These are phyloP conservation scores for Xylaria telfairii DNA, from an alignment of 495 filamentous ascomycete genomes.

Conservation along the genomic window DNA sequence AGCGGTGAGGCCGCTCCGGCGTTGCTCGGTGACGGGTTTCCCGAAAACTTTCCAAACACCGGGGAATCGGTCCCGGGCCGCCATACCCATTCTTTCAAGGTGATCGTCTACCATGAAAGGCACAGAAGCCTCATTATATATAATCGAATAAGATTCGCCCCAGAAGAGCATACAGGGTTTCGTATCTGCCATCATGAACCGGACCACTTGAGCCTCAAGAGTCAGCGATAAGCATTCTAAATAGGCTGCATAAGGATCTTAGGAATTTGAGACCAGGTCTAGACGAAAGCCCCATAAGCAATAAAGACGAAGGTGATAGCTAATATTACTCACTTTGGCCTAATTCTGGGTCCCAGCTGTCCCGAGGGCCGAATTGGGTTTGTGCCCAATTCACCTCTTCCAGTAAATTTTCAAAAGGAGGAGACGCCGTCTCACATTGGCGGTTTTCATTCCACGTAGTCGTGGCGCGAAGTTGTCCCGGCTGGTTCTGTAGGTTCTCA, in stretches of 20 bases:
- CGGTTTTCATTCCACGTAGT: neutral
- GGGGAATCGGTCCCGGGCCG: constrained; percentile 45
- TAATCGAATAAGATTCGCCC: constrained; percentile 49
- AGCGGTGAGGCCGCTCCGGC: constrained; percentile 30
- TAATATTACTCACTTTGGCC: neutral
- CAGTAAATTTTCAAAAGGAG: neutral
- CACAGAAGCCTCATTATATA: constrained; percentile 55
- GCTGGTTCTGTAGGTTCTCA: neutral
- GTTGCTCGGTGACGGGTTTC: constrained; percentile 36
- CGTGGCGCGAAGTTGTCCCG: neutral
- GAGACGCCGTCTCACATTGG: neutral
- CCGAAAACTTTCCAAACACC: constrained; percentile 44
- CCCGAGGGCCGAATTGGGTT: neutral
- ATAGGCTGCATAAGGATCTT: neutral
- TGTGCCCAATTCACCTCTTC: neutral
- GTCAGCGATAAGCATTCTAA: neutral
- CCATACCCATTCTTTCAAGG: constrained; percentile 45
- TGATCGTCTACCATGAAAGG: constrained; percentile 46
- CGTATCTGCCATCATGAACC: constrained; percentile 35
- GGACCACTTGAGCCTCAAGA: constrained; percentile 17
- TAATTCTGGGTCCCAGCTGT: neutral
- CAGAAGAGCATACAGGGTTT: constrained; percentile 45
- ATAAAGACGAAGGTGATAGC: neutral
- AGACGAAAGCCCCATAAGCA: neutral
- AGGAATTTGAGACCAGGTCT: neutral